Conservation (phyloP, 768 basidiomycete species). For the Lactarius tabidus region DNA sequence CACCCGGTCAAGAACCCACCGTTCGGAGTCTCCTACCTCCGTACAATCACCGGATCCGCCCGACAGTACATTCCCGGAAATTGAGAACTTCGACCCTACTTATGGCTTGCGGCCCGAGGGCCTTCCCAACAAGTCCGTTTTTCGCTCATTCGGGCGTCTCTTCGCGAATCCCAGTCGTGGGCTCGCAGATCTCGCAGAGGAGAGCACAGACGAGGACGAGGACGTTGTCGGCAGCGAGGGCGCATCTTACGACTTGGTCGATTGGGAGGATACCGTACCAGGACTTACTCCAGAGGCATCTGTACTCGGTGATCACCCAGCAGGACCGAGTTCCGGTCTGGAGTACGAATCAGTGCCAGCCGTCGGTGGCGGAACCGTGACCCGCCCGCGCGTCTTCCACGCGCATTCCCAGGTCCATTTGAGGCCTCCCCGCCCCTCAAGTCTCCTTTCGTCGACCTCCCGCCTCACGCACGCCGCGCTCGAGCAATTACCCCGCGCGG, state of each 20-base stretch:
- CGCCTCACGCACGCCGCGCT: slow-evolving; percentile 16
- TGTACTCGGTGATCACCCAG: slow-evolving; percentile 30
- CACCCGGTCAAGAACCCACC: slow-evolving; percentile 8
- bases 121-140: slow-evolving; percentile 78
- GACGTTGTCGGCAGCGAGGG: slow-evolving; percentile 36
- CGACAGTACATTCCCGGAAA: slow-evolving; percentile 45
- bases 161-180: slow-evolving; percentile 62
- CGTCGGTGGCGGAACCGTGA: slow-evolving; percentile 85
- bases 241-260: slow-evolving; percentile 56
- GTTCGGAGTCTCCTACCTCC: slow-evolving; percentile 33
- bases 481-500: slow-evolving; percentile 4
- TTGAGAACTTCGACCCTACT: slow-evolving; percentile 93
- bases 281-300: slow-evolving; percentile 46
- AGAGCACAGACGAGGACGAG: slow-evolving; percentile 45
- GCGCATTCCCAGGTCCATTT: slow-evolving; percentile 73
- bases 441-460: slow-evolving; percentile 18
- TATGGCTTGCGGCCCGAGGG: slow-evolving; percentile 94
- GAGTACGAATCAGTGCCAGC: slow-evolving; percentile 90
- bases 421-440: slow-evolving; percentile 33
- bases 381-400: slow-evolving; percentile 80
- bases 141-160: slow-evolving; percentile 70
- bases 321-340: slow-evolving; percentile 41
- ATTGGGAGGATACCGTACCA: slow-evolving; percentile 63
- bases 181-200: slow-evolving; percentile 78
- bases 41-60: slow-evolving; percentile 28